Evolutionary conservation across 352 stramenopile species (phyloP), one percentile per base, ranked within the genome.

Genomic region (Phytophthora meadii): DNA sequence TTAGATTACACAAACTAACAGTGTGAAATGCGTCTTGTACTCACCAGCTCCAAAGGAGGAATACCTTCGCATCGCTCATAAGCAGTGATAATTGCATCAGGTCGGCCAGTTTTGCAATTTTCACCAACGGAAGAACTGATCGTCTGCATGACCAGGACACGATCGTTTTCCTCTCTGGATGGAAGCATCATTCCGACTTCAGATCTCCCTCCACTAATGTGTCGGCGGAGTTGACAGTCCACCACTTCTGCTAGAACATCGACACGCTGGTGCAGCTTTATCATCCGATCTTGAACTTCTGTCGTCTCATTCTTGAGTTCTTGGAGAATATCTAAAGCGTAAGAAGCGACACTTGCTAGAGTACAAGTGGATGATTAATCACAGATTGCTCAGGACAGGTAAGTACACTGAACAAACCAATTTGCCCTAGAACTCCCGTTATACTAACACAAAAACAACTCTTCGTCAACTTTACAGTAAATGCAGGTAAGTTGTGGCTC

Each of bases 281-380:
- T 15, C 36, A 87, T 73, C 4, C 64, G 70, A n/a, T 72, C 52
- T 6, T 65, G 54, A 0, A 87, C 54, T 1, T 56, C 47, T n/a
- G 15, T 55, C 6, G 56, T 79, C 36, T 85, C 74, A 44, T 77
- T 58, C 15, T 72, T 74, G 5, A 90, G 68, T 53, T 88, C 81
- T 41, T 53, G 50, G 19, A 88, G 80, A 27, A 90, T 74, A 7
- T 88, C 75, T 1, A 88, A 58, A 22, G 81, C 77, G 46, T 84
- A 72, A 9, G 72, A 73, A 15, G 81, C 72, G 6, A 90, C 77
- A 32, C 64, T 56, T 17, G 81, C 81, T 90, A 34, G 22, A 24
- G 37, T 15, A 44, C 37, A 44, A 11, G 11, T 10, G 55, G 6
- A 30, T 32, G 15, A 5, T 28, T 51, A 11, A 47, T 22, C 44